Conservation (phyloP, 768 basidiomycete genomes). For the Dacryopinax spathularia region DNA sequence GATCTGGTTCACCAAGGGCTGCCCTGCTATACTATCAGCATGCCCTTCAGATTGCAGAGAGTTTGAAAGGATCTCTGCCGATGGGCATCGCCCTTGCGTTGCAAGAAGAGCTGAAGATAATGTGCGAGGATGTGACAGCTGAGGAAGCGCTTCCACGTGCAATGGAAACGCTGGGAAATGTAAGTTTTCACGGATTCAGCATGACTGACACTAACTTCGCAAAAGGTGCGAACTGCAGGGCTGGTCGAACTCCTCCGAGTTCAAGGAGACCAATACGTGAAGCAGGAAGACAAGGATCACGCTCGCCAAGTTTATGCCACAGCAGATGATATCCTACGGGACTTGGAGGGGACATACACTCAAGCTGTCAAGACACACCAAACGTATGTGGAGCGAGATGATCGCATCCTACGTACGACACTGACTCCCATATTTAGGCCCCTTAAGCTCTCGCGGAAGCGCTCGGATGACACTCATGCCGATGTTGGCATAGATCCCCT, state of each 20-base stretch:
- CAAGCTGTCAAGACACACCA: slow-evolving; percentile 38
- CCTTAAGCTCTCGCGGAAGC: neutral
- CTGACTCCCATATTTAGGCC: neutral
- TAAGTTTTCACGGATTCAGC: slow-evolving; percentile 21
- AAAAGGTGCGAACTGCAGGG: slow-evolving; percentile 4
- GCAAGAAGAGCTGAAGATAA: slow-evolving; percentile 55
- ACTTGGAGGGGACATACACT: slow-evolving; percentile 42
- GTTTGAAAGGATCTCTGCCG: slow-evolving; percentile 51
- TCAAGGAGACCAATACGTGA: slow-evolving; percentile 13
- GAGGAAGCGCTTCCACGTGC: slow-evolving; percentile 40
- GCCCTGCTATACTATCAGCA: slow-evolving; percentile 73
- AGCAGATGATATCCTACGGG: slow-evolving; percentile 37
- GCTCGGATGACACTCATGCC: neutral
- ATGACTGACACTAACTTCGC: slow-evolving; percentile 6
- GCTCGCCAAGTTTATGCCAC: neutral
- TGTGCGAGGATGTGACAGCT: slow-evolving; percentile 44
- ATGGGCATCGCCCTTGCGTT: slow-evolving; percentile 49
- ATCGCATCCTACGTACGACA: neutral
- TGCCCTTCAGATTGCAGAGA: slow-evolving; percentile 54
- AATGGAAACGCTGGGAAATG: slow-evolving; percentile 35
- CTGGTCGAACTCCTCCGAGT: slow-evolving; percentile 8
- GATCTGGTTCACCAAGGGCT: slow-evolving; percentile 69
- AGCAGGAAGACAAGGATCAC: slow-evolving; percentile 5
- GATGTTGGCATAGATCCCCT: slow-evolving; percentile 3
- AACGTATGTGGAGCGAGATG: slow-evolving; percentile 12